A percentile compares a stretch with the other conserved stretches of the same genome.
Evolutionary conservation across 306 rosid genomes (phyloP).

Genomic region (Quercus rubra): DNA sequence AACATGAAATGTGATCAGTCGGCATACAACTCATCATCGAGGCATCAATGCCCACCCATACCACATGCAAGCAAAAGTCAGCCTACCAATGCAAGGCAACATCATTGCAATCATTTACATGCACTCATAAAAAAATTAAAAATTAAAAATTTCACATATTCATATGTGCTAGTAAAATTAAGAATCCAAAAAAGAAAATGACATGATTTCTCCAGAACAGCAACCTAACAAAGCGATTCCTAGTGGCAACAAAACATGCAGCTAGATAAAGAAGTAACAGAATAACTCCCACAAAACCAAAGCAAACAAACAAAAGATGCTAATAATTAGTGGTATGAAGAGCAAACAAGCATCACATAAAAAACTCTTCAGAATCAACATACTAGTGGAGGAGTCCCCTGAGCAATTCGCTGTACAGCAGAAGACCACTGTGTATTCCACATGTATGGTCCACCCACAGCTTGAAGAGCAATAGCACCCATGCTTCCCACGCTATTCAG

Average conservation of each 20-base stretch:
- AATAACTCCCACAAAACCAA: background rate
- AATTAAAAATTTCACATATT: background rate
- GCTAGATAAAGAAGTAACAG: background rate
- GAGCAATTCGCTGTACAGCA: constrained; percentile 87
- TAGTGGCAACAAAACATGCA: background rate
- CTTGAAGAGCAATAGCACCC: constrained; percentile 81
- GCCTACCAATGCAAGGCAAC: background rate
- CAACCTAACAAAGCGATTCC: background rate
- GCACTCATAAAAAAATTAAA: background rate
- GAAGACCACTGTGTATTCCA: constrained; percentile 87
- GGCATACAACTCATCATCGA: background rate
- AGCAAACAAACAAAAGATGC: background rate
- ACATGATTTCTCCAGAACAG: background rate
- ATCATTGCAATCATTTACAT: background rate
- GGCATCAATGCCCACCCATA: background rate
- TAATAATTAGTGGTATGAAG: background rate
- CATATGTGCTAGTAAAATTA: background rate
- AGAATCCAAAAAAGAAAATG: background rate
- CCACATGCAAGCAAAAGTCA: background rate
- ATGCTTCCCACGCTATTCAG: constrained; percentile 82
- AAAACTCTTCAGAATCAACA: constrained; percentile 29
- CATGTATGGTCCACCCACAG: constrained; percentile 96
- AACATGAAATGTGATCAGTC: background rate
- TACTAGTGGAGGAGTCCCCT: constrained; percentile 99
- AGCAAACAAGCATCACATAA: background rate